Conservation (phyloP, 2,329 filamentous ascomycete genomes). For the Apiospora pterosperma region DNA sequence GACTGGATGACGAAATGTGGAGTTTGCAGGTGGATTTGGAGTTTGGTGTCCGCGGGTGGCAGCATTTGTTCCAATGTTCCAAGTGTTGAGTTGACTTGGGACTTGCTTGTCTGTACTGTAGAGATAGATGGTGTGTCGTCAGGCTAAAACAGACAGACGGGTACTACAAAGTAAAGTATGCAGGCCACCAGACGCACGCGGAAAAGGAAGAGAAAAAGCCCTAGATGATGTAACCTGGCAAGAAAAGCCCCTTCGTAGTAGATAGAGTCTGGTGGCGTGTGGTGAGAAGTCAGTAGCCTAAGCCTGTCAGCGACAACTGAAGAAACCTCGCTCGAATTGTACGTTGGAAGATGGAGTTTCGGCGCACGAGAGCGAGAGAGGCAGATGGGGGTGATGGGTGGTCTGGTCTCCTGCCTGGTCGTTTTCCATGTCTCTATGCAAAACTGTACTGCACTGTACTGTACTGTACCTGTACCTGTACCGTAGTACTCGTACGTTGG, state of each 20-base stretch:
- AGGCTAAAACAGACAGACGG: background rate
- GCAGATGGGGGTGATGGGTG: background rate
- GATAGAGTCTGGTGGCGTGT: background rate
- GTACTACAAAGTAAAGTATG: background rate
- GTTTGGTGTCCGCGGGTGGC: background rate
- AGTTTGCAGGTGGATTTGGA: background rate
- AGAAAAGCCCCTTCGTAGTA: background rate
- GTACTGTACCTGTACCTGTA: background rate
- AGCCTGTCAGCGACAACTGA: background rate
- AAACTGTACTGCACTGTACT: background rate
- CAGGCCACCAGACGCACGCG: background rate
- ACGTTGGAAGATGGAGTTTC: background rate
- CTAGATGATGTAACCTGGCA: background rate
- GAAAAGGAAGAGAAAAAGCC: background rate
- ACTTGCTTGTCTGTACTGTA: background rate
- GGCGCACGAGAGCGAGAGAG: background rate
- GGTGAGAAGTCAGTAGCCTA: background rate
- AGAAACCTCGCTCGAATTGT: background rate
- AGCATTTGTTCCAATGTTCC: background rate
- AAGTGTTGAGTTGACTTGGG: background rate
- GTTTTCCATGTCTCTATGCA: too few species aligned
- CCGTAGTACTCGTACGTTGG: background rate
- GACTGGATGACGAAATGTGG: conserved; percentile 7
- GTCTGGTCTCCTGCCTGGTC: too few species aligned
- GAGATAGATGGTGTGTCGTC: background rate